Percentiles rank a stretch among this genome's conserved stretches.
phyloP scores from a whole-genome alignment of 805 yeast species.

The Dipodascus geniculatus region DNA sequence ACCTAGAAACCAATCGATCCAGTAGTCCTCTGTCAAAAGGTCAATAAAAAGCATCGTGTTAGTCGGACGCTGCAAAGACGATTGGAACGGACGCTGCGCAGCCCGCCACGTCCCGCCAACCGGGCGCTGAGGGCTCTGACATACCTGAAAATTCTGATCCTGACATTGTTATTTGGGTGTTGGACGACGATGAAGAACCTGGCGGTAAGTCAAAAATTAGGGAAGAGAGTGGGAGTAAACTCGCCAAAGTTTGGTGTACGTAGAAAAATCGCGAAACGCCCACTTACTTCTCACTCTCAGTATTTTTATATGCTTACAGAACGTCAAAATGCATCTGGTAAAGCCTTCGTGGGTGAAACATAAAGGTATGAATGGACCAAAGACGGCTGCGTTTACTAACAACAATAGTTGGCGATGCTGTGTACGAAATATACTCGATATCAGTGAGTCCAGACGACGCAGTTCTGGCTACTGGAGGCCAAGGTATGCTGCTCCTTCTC shows the following conservation, averaged over 20 bases:
- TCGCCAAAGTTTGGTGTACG: not conserved
- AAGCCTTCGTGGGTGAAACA: conserved; percentile 68
- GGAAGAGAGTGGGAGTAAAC: not conserved
- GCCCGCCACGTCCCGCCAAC: too few relatives aligned
- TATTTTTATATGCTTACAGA: not conserved
- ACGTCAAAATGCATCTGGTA: conserved; percentile 49
- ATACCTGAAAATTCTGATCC: conserved; percentile 3
- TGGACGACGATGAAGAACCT: not conserved
- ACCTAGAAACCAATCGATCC: conserved; percentile 90
- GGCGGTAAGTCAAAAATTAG: not conserved
- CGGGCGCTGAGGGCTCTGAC: too few relatives aligned
- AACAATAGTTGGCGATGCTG: conserved; percentile 41
- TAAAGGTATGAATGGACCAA: conserved; percentile 27
- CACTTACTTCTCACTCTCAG: not conserved
- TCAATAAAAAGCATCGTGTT: not conserved
- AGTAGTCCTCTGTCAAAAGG: conserved; percentile 43
- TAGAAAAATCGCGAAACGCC: not conserved
- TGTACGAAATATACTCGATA: conserved; percentile 76
- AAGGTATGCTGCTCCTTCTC: not conserved
- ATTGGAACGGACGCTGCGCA: too few relatives aligned
- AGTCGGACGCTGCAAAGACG: too few relatives aligned
- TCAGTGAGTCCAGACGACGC: conserved; percentile 72
- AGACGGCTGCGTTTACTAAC: not conserved
- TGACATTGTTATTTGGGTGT: not conserved
- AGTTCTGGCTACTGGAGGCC: conserved; percentile 85